Evolutionary conservation across 129 eudicot genomes (phyloP).

Genomic region (Daucus carota): DNA sequence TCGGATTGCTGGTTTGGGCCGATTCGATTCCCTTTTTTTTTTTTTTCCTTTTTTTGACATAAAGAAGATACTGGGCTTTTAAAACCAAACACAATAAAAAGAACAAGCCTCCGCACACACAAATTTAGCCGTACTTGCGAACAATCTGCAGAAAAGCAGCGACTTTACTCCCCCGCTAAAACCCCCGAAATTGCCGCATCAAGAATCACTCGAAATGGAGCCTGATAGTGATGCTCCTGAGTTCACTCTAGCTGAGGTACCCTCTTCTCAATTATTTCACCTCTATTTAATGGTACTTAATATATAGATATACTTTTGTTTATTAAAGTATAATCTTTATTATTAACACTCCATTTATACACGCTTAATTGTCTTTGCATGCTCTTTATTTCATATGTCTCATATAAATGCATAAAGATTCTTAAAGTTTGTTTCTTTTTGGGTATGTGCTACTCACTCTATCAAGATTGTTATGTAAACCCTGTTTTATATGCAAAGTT

Average conservation of each 20-base stretch:
- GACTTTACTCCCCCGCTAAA: background rate
- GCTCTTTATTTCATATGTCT: no score
- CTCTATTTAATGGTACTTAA: background rate
- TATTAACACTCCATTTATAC: background rate
- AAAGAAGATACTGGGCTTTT: no score
- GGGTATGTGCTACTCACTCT: background rate
- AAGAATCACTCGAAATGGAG: conserved; percentile 18
- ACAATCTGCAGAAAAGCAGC: background rate
- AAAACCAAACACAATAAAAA: no score
- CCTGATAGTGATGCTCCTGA: conserved; percentile 27
- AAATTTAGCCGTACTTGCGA: no score
- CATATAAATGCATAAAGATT: background rate
- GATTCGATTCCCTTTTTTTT: no score
- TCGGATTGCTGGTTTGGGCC: no score
- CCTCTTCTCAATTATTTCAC: no score
- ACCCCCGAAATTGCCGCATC: background rate
- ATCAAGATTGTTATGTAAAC: background rate
- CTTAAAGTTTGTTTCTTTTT: no score
- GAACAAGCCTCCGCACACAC: no score
- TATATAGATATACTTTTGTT: no score
- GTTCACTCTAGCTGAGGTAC: conserved; percentile 62
- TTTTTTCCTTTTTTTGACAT: no score
- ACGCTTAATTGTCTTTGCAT: background rate
- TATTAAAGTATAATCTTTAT: background rate
- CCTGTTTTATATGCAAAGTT: background rate